phyloP scores from a whole-genome alignment of 2,329 filamentous ascomycete species.

The Cryoendolithus antarcticus region DNA sequence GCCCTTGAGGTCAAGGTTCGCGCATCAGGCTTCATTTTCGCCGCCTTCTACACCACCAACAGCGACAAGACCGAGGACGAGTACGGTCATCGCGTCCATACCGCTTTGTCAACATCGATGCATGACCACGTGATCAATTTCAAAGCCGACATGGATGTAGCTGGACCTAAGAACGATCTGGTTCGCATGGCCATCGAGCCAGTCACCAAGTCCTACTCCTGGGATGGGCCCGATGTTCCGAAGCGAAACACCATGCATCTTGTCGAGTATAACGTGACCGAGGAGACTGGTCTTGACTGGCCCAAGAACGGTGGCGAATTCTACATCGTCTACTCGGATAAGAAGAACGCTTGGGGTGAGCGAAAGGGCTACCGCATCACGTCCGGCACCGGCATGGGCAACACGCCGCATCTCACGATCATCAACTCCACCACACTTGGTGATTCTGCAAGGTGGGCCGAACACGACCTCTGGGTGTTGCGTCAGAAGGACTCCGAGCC shows the following conservation, averaged over 20 bases:
- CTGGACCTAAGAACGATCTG: conserved; percentile 26
- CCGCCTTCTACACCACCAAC: conserved; percentile 35
- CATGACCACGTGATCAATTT: conserved; percentile 30
- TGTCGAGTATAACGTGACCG: conserved; percentile 7
- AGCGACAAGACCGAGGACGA: conserved; percentile 11
- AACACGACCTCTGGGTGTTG: conserved; percentile 41
- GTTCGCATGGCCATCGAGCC: conserved; percentile 19
- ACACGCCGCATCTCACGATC: conserved; percentile 35
- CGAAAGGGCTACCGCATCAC: conserved; percentile 33
- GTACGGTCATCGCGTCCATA: conserved; percentile 29
- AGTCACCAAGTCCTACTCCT: conserved; percentile 17
- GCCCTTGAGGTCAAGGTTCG: conserved; percentile 40
- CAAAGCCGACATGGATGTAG: conserved; percentile 30
- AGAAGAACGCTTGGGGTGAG: conserved; percentile 31
- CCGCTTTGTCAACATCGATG: conserved; percentile 25
- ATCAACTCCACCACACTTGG: conserved; percentile 35
- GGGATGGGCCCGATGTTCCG: conserved; percentile 13
- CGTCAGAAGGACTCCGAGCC: conserved; percentile 43
- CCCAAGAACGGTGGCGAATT: conserved; percentile 34
- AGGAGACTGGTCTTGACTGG: conserved; percentile 28
- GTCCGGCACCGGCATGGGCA: conserved; percentile 14
- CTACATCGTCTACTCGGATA: conserved; percentile 24
- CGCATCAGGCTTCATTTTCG: conserved; percentile 44
- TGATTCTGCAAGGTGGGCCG: conserved; percentile 37
- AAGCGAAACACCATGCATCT: conserved; percentile 22